A percentile compares a stretch with the other conserved stretches of the same genome.
phyloP scores from a whole-genome alignment of 345 rosid genomes.

The Fremontodendron californicum region DNA sequence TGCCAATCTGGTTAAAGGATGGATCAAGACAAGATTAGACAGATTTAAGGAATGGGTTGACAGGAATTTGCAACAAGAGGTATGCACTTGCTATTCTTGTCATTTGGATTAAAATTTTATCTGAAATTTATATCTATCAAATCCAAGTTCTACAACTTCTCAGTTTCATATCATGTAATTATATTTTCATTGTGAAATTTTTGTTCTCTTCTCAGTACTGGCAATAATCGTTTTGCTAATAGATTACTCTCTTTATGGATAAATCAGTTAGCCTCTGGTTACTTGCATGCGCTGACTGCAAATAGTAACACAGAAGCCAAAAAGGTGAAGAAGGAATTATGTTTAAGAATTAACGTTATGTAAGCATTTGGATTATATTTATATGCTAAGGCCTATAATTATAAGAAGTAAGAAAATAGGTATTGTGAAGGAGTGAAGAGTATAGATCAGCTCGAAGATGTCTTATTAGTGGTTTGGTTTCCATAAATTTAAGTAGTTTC shows the following conservation, averaged over 20 bases:
- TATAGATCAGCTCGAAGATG: background rate
- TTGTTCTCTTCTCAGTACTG: background rate
- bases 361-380: background rate
- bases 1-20: slow-evolving; percentile 78
- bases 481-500: background rate
- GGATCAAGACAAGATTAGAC: slow-evolving; percentile 80
- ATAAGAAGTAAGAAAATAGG: background rate
- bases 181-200: background rate
- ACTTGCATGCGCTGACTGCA: background rate
- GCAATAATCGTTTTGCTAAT: background rate
- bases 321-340: background rate
- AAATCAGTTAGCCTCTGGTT: background rate
- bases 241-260: background rate
- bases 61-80: slow-evolving; percentile 92
- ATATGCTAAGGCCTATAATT: background rate
- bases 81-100: slow-evolving; percentile 18
- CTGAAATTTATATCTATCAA: background rate
- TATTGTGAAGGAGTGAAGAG: background rate
- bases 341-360: background rate
- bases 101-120: background rate
- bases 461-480: background rate
- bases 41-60: slow-evolving; percentile 89
- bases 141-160: background rate
- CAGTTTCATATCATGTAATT: background rate
- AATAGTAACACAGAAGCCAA: background rate